phyloP scores from a whole-genome alignment of 768 basidiomycete species.

The Termitomyces sp. region DNA sequence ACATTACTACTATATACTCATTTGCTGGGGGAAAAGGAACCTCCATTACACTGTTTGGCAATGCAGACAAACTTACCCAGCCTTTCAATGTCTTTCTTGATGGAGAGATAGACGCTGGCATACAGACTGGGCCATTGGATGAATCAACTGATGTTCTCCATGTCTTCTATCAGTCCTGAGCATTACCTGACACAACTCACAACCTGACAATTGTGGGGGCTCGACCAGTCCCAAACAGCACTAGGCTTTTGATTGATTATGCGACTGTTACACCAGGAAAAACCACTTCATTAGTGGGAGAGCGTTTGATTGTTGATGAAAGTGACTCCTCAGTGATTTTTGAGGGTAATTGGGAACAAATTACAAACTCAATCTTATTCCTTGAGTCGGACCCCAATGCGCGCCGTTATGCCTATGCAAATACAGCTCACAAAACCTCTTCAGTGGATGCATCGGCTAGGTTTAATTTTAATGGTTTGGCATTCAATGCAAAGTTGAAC shows the following conservation, averaged over 20 bases:
- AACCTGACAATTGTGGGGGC: too few species aligned
- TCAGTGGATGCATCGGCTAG: background rate
- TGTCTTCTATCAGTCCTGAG: background rate
- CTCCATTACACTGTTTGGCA: too few species aligned
- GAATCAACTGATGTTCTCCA: too few species aligned
- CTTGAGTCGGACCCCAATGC: accelerated
- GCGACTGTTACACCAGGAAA: background rate
- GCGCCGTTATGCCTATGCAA: background rate
- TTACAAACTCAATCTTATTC: background rate
- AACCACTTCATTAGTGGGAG: too few species aligned
- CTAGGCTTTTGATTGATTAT: background rate
- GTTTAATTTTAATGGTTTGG: background rate
- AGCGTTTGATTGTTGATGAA: too few species aligned
- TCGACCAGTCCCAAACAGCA: too few species aligned
- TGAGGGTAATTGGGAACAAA: background rate
- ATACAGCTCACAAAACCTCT: background rate
- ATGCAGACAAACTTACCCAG: too few species aligned
- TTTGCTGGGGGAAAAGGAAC: too few species aligned
- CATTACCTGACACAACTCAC: too few species aligned
- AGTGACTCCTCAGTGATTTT: too few species aligned
- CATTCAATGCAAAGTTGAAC: background rate
- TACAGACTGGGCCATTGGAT: background rate
- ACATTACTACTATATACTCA: too few species aligned
- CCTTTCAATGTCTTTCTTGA: too few species aligned
- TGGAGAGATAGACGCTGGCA: background rate